Conservation (phyloP, 225 moss, liverwort and hornwort genomes). For the Physcomitrellopsis africana region DNA sequence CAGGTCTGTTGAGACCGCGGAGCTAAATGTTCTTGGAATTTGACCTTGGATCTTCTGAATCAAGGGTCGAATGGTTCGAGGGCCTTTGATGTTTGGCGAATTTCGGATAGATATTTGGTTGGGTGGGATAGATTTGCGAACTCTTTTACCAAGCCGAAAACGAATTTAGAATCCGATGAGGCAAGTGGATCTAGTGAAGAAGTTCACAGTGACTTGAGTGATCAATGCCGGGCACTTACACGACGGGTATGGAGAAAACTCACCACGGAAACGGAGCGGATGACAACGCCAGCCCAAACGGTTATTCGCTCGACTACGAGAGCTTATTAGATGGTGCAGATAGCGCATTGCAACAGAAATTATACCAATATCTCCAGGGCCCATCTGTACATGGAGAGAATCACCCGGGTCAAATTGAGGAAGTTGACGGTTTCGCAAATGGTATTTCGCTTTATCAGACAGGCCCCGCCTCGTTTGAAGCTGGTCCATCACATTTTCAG, state of each 20-base stretch:
- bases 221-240: conserved; percentile 24
- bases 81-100: no score
- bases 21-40: no score
- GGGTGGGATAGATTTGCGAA: no score
- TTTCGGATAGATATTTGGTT: no score
- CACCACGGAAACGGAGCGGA: conserved; percentile 17
- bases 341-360: conserved; percentile 23
- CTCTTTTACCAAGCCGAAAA: no score
- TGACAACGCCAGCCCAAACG: not conserved
- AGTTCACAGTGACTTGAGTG: not conserved
- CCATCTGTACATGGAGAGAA: conserved; percentile 3
- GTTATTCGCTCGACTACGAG: conserved; percentile 11
- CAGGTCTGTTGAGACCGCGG: no score
- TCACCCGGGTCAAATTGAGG: no score
- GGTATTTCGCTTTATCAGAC: not conserved
- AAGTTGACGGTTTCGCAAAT: no score
- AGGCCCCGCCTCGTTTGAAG: not conserved
- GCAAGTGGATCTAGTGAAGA: not conserved
- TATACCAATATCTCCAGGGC: conserved; percentile 29
- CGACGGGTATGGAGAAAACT: conserved; percentile 11
- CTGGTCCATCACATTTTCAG: not conserved
- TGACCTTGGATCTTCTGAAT: no score
- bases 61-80: no score
- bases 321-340: conserved; percentile 21
- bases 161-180: not conserved